Percentiles rank a stretch among this genome's conserved stretches.
Evolutionary conservation across 1,284 basidiomycete species (phyloP).

Genomic region (Rhodotorula sp.): DNA sequence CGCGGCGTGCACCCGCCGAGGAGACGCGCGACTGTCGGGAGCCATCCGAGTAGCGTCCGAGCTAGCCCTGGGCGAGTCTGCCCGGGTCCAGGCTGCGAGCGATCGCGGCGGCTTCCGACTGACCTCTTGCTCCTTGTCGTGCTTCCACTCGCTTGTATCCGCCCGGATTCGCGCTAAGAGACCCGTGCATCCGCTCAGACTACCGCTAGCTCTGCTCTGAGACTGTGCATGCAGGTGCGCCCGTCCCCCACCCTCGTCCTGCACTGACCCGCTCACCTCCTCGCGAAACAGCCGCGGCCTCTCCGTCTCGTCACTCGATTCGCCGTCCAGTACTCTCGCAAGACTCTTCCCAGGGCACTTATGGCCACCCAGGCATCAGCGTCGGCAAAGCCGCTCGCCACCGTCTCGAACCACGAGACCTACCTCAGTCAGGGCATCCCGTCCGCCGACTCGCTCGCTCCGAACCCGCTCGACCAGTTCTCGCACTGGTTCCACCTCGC

Average conservation of each 20-base stretch:
- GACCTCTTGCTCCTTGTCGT: too few relatives aligned
- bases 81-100: too few relatives aligned
- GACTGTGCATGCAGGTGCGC: constrained; percentile 1
- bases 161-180: too few relatives aligned
- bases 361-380: not conserved
- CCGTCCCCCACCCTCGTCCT: not conserved
- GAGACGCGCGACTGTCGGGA: too few relatives aligned
- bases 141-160: too few relatives aligned
- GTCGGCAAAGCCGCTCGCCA: constrained; percentile 9
- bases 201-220: not conserved
- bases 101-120: too few relatives aligned
- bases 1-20: not conserved
- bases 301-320: not conserved
- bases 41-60: too few relatives aligned
- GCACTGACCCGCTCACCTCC: not conserved
- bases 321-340: not conserved
- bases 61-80: too few relatives aligned
- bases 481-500: constrained; percentile 72
- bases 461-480: constrained; percentile 79
- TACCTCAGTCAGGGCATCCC: constrained; percentile 52
- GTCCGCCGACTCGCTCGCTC: constrained; percentile 60
- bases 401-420: constrained; percentile 31
- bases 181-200: too few relatives aligned
- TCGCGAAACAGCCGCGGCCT: not conserved
- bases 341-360: not conserved